phyloP scores from a whole-genome alignment of 192 early-diverging fungal genomes.

The Coemansia sp. region DNA sequence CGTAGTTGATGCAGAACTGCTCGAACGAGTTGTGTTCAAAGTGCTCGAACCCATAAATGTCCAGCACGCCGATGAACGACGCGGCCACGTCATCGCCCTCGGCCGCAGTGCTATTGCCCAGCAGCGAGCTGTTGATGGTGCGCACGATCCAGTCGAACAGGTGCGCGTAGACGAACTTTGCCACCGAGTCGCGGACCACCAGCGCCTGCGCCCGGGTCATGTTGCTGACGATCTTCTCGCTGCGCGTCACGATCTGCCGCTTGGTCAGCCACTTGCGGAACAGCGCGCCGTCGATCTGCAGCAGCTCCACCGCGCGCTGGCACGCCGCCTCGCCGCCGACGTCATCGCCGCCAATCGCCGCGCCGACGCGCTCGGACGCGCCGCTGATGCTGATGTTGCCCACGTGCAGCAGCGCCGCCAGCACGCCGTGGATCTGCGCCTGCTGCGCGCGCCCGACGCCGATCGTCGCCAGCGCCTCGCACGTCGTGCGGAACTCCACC shows the following conservation, averaged over 20 bases:
- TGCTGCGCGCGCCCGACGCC: slow-evolving; percentile 84
- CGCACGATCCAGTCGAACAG: slow-evolving; percentile 97
- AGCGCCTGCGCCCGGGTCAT: slow-evolving; percentile 73
- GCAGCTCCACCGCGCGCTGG: slow-evolving; percentile 66
- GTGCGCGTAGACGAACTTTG: slow-evolving; percentile 95
- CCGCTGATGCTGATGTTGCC: slow-evolving; percentile 92
- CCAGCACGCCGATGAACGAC: slow-evolving; percentile 96
- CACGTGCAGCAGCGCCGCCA: slow-evolving; percentile 92
- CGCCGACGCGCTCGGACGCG: slow-evolving; percentile 60
- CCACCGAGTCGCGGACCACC: slow-evolving; percentile 88
- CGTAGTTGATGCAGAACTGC: slow-evolving; percentile 98
- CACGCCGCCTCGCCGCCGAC: slow-evolving; percentile 56
- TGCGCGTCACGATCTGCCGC: slow-evolving; percentile 88
- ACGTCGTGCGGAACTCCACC: slow-evolving; percentile 87
- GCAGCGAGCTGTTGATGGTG: slow-evolving; percentile 83
- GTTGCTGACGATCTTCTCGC: slow-evolving; percentile 89
- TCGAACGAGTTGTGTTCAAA: slow-evolving; percentile 99
- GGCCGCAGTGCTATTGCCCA: slow-evolving; percentile 14
- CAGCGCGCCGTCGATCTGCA: slow-evolving; percentile 76
- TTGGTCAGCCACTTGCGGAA: slow-evolving; percentile 96
- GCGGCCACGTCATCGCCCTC: slow-evolving; percentile 6
- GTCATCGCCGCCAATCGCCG: slow-evolving; percentile 78
- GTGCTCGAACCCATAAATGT: slow-evolving; percentile 99
- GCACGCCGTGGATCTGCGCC: slow-evolving; percentile 87
- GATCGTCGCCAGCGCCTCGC: slow-evolving; percentile 81